Base-by-base conservation (phyloP, 23 red algal genomes). In the Gracilaria gracilis region DNA sequence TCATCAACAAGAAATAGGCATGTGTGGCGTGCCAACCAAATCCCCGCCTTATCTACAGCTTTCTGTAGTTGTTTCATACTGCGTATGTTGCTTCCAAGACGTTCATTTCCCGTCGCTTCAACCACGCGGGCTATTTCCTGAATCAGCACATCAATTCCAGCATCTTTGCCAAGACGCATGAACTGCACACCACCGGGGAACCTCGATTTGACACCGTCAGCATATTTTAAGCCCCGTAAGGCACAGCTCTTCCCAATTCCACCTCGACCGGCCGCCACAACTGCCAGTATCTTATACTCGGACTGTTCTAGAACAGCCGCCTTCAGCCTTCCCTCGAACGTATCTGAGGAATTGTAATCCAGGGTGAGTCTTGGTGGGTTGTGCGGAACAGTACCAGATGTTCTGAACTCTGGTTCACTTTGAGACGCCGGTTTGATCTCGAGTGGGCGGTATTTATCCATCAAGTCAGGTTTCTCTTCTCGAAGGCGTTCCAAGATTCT, bases 1-100 rank as follows among this genome's bases (percentile, higher is more conserved):
- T 78, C 73, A 47, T 78, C 73, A 11, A 78, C 38, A 4, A 78
- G 38, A 39, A 78, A 78, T 5, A 78, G 73, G 24, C 73, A 78
- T 78, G 5, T 78, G 12, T 25, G 73, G 11, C 13, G 37, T 50
- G 9, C 28, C 15, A 78, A 78, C 73, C 73, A 78, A 0, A 54
- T 13, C n/a, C 38, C 28, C 12, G 48, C 40, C n/a, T 28, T 38
- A 0, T 47, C 13, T 17, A 78, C 40, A 9, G 19, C 73, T 54
- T 49, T 25, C n/a, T 25, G 39, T 13, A 29, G 42, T 28, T 28
- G 34, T 37, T 9, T 37, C 40, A 14, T 13, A 11, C 7, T 19
- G 73, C 8, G 29, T 49, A 13, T 78, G 9, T 3, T 50, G 42
- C 42, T 27, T 32, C 17, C 73, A 23, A 39, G 38, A 4, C 3